These are phyloP conservation scores for Dissophora ornata DNA, from an alignment of 192 early-diverging fungal genomes.

Conservation along the genomic window DNA sequence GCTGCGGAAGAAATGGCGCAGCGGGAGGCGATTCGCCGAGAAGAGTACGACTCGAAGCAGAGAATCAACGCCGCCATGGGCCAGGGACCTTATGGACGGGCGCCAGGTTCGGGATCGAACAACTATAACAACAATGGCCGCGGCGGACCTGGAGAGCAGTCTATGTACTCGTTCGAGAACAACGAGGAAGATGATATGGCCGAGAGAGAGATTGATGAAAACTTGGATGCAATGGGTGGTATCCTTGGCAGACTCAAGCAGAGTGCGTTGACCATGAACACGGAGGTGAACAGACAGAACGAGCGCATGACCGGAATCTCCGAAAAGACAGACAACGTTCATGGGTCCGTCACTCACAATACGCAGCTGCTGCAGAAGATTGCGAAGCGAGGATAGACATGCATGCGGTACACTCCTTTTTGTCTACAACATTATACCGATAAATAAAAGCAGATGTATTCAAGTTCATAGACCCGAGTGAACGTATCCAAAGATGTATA, in stretches of 20 bases:
- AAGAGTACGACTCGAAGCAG: conserved; percentile 68
- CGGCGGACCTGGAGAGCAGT: conserved; percentile 58
- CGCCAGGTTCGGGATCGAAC: conserved; percentile 7
- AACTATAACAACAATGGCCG: conserved; percentile 59
- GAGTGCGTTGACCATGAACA: conserved; percentile 66
- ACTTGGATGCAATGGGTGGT: conserved; percentile 68
- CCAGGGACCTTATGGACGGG: conserved; percentile 51
- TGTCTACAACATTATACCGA: no score
- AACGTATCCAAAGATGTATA: no score
- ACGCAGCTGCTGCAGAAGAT: conserved; percentile 48
- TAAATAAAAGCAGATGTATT: no score
- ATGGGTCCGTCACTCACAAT: conserved; percentile 43
- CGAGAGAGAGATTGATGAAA: conserved; percentile 77
- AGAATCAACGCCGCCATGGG: conserved; percentile 63
- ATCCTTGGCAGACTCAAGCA: conserved; percentile 67
- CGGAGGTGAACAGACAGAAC: conserved; percentile 73
- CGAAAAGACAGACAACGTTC: conserved; percentile 62
- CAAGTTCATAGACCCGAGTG: no score
- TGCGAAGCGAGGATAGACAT: conserved; percentile 41
- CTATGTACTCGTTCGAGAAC: conserved; percentile 72
- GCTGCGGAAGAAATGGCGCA: conserved; percentile 63
- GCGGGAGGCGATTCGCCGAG: conserved; percentile 63
- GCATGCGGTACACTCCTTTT: no score
- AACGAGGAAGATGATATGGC: conserved; percentile 72
- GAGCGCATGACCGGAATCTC: conserved; percentile 62